These are phyloP conservation scores for Pugionium dolabratum DNA, from an alignment of 345 rosid genomes.

Conservation along the genomic window DNA sequence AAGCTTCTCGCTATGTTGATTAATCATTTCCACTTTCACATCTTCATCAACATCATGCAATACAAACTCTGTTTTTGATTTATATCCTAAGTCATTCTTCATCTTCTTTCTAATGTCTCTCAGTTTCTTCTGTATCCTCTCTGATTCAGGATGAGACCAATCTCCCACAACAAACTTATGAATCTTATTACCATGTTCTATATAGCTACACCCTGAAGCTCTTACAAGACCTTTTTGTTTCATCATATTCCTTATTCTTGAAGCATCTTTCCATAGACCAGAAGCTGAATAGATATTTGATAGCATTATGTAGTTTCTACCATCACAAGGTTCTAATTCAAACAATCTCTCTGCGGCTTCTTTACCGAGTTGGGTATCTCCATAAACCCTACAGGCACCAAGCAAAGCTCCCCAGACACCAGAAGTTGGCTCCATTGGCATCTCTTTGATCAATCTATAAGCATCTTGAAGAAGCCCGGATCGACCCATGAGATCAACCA, in stretches of 20 bases:
- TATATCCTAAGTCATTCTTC: slow-evolving; percentile 44
- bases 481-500: slow-evolving; percentile 78
- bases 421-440: slow-evolving; percentile 71
- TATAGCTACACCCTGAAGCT: slow-evolving; percentile 63
- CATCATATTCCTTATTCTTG: slow-evolving; percentile 54
- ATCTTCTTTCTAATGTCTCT: slow-evolving; percentile 51
- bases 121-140: slow-evolving; percentile 53
- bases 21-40: slow-evolving; percentile 61
- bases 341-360: slow-evolving; percentile 59
- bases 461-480: slow-evolving; percentile 63
- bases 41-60: slow-evolving; percentile 73
- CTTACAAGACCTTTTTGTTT: slow-evolving; percentile 53
- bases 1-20: slow-evolving; percentile 68
- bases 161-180: slow-evolving; percentile 62
- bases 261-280: slow-evolving; percentile 63
- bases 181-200: slow-evolving; percentile 56
- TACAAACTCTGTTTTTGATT: slow-evolving; percentile 59
- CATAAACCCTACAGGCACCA: slow-evolving; percentile 65
- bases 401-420: slow-evolving; percentile 83
- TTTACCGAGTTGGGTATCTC: slow-evolving; percentile 49
- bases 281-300: slow-evolving; percentile 71
- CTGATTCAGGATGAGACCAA: slow-evolving; percentile 57
- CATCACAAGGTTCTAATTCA: slow-evolving; percentile 57
- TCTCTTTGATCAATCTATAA: slow-evolving; percentile 48
- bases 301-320: slow-evolving; percentile 65